Evolutionary conservation across 345 rosid species (phyloP).

Genomic region (Arabis hirsuta): DNA sequence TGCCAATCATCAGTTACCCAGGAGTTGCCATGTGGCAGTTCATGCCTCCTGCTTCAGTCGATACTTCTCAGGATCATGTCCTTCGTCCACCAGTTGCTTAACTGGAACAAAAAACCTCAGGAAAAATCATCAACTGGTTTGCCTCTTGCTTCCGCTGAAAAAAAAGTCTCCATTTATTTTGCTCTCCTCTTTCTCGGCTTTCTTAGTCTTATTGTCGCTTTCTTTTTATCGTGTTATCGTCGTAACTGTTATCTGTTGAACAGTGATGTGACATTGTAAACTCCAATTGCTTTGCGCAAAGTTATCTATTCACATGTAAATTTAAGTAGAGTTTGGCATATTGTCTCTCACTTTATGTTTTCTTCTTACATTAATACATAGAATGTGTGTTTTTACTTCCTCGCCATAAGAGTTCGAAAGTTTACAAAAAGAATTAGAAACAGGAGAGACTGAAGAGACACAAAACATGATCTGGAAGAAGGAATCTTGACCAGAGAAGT

Average conservation of each 20-base stretch:
- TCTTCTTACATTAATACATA: slow-evolving; percentile 43
- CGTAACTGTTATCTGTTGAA: slow-evolving; percentile 56
- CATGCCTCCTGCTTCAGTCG: slow-evolving; percentile 94
- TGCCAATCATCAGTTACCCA: slow-evolving; percentile 87
- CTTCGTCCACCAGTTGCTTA: slow-evolving; percentile 93
- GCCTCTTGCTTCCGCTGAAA: slow-evolving; percentile 48
- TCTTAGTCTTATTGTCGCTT: slow-evolving; percentile 49
- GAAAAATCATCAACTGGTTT: slow-evolving; percentile 44
- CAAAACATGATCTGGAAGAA: slow-evolving; percentile 34
- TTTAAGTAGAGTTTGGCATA: slow-evolving; percentile 45
- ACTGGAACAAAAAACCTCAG: slow-evolving; percentile 35
- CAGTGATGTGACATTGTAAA: slow-evolving; percentile 40
- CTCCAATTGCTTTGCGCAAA: slow-evolving; percentile 38
- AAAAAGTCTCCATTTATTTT: slow-evolving; percentile 48
- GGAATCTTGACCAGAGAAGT: slow-evolving; percentile 30
- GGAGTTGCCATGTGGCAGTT: slow-evolving; percentile 99
- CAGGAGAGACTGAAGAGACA: slow-evolving; percentile 32
- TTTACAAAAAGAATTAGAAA: slow-evolving; percentile 36
- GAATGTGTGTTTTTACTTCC: slow-evolving; percentile 32
- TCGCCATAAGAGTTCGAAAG: slow-evolving; percentile 38
- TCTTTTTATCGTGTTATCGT: slow-evolving; percentile 35
- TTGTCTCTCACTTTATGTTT: slow-evolving; percentile 31
- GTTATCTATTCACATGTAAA: slow-evolving; percentile 59
- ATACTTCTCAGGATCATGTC: slow-evolving; percentile 96
- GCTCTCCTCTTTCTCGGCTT: slow-evolving; percentile 46